These are phyloP conservation scores for Cadophora sp. DNA, from an alignment of 2,329 filamentous ascomycete species.

Conservation along the genomic window DNA sequence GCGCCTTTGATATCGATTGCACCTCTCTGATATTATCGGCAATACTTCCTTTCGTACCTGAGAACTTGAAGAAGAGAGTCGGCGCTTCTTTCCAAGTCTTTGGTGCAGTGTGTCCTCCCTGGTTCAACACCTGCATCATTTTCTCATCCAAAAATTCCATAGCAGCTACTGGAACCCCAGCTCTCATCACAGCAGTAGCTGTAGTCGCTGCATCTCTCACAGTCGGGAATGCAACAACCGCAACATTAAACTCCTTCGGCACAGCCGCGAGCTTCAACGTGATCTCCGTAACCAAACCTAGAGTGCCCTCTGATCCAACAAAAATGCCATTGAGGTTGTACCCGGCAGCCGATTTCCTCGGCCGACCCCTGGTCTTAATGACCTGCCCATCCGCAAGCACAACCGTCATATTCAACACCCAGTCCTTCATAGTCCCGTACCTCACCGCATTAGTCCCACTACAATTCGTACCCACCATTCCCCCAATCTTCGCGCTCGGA, in stretches of 20 bases:
- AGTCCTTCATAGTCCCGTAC: constrained; percentile 88
- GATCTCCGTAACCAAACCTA: constrained; percentile 83
- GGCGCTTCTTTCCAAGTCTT: constrained; percentile 75
- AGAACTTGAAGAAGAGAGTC: constrained; percentile 85
- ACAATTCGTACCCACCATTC: constrained; percentile 82
- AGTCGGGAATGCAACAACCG: constrained; percentile 77
- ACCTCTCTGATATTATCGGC: constrained; percentile 76
- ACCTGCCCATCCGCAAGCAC: constrained; percentile 79
- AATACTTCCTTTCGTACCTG: constrained; percentile 76
- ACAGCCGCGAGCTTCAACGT: constrained; percentile 80
- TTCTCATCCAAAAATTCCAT: constrained; percentile 85
- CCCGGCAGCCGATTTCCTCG: constrained; percentile 79
- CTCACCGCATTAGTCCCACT: constrained; percentile 80
- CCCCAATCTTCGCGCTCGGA: constrained; percentile 75
- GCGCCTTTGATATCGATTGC: constrained; percentile 66
- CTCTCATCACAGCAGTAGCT: constrained; percentile 74
- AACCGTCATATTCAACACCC: constrained; percentile 82
- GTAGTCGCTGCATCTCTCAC: constrained; percentile 77
- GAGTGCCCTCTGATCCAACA: constrained; percentile 80
- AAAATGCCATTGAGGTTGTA: constrained; percentile 84
- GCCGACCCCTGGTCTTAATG: constrained; percentile 77
- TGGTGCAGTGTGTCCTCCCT: constrained; percentile 70
- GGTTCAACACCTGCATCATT: constrained; percentile 82
- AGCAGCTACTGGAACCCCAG: constrained; percentile 45
- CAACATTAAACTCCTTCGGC: constrained; percentile 76